Percentiles rank a stretch among this genome's conserved stretches.
These are phyloP conservation scores for Cladosporium sp. DNA, from an alignment of 2,329 filamentous ascomycete species.

Conservation along the genomic window DNA sequence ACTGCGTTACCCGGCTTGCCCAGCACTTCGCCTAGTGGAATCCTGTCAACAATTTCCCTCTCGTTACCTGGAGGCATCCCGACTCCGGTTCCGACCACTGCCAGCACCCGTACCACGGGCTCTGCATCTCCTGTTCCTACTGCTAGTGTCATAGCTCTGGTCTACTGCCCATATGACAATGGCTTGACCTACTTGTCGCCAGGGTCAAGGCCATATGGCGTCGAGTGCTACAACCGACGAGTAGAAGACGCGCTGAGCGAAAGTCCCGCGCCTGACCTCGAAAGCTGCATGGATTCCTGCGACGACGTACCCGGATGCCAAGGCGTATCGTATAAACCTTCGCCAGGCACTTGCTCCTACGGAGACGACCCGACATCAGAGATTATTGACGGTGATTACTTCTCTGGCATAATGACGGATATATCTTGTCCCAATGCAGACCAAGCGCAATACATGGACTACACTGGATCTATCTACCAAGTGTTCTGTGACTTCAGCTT, in stretches of 20 bases:
- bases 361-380: not conserved
- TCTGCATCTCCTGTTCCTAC: constrained; percentile 21
- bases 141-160: constrained; percentile 21
- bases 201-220: constrained; percentile 25
- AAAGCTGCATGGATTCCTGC: constrained; percentile 30
- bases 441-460: constrained; percentile 26
- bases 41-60: not conserved
- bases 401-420: constrained; percentile 23
- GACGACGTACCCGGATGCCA: constrained; percentile 23
- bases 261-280: constrained; percentile 22
- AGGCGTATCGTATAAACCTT: constrained; percentile 22
- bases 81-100: not conserved
- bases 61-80: not conserved
- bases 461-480: constrained; percentile 28
- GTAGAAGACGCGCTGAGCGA: constrained; percentile 21
- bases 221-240: constrained; percentile 27
- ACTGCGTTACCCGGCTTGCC: constrained; percentile 5
- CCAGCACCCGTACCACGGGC: not conserved
- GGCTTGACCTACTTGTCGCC: constrained; percentile 29
- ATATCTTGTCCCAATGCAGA: constrained; percentile 29
- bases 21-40: constrained; percentile 3
- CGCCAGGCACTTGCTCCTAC: constrained; percentile 21
- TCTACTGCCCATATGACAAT: constrained; percentile 30
- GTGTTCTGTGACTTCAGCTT: constrained; percentile 31
- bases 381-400: not conserved